Evolutionary conservation across 805 yeast genomes (phyloP), one percentile per base, ranked within the genome.

Genomic region (Gaillardinia entomophila): DNA sequence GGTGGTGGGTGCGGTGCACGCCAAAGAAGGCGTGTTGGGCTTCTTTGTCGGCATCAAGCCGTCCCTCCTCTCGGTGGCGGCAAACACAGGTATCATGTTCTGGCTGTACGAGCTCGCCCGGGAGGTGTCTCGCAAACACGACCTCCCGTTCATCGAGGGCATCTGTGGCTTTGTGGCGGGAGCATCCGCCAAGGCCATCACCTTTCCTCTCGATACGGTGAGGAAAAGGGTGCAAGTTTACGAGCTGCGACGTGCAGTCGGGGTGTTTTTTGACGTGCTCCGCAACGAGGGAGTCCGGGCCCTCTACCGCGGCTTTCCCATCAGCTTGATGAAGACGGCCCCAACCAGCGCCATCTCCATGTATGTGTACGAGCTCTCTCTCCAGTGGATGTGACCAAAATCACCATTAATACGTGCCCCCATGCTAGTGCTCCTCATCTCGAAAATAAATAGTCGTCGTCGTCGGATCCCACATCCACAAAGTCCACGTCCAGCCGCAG

Each of bases 141-240:
- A 45, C 12, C 33, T 67, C 4, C 71, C 73, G 3, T 55, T 58
- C 17, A 45, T 67, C 20, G 80, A 78, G 44, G 76, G 79, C 5
- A 36, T 73, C 23, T 73, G 90, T 52, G 82, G 96, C 28, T 62
- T 86, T 24, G 31, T 76, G 0, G 95, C 96, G 0, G 97, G 97
- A 0, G 65, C 77, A 0, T 43, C 76, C 3, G 73, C 95, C 10
- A 92, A 92, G 53, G 72, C 78, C 0, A 42, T 77, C 0, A 79
- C 86, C 0, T 92, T 86, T 55, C 98, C 98, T 0, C 53, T 92
- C 27, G 98, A 92, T 53, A 76, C 95, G 0, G 52, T 89, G 2
- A 66, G 96, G 15, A 78, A 87, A 48, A 63, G 95, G 24, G 57
- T 82, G 27, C 97, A 90, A 53, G 76, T 89, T 58, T 39, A 38